Conservation (phyloP, 1,139 yeast genomes). For the Nakaseomyces delphensis region DNA sequence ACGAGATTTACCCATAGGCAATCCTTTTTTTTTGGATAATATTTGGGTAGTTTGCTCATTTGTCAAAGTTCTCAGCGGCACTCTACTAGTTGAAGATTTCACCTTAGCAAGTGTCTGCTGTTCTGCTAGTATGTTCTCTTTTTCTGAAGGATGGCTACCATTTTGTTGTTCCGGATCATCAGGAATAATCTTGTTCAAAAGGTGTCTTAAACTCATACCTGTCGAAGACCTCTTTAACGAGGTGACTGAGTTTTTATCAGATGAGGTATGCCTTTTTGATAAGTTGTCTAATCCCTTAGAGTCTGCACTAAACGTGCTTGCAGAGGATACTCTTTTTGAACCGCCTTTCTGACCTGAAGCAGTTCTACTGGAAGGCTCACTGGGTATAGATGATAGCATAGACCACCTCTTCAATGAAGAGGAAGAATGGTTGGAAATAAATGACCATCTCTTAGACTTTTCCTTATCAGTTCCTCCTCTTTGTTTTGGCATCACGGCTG, state of each 20-base stretch:
- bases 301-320: constrained; percentile 10
- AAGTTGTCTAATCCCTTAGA: neutral
- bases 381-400: constrained; percentile 18
- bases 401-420: constrained; percentile 30
- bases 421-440: constrained; percentile 24
- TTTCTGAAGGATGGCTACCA: constrained; percentile 5
- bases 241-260: constrained; percentile 9
- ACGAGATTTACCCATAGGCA: neutral
- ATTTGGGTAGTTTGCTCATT: neutral
- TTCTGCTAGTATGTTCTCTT: neutral
- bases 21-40: neutral
- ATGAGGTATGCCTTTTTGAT: constrained; percentile 2
- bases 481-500: neutral
- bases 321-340: constrained; percentile 17
- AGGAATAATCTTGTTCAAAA: constrained; percentile 23
- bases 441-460: constrained; percentile 24
- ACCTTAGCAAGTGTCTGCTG: neutral
- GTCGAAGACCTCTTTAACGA: constrained; percentile 27
- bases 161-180: constrained; percentile 13
- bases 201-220: constrained; percentile 26
- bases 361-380: constrained; percentile 12
- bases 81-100: neutral
- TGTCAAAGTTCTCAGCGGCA: constrained; percentile 1
- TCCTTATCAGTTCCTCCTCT: neutral
- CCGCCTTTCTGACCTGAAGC: constrained; percentile 16